phyloP scores from a whole-genome alignment of 2,329 filamentous ascomycete genomes.

The Hansfordia pulvinata region DNA sequence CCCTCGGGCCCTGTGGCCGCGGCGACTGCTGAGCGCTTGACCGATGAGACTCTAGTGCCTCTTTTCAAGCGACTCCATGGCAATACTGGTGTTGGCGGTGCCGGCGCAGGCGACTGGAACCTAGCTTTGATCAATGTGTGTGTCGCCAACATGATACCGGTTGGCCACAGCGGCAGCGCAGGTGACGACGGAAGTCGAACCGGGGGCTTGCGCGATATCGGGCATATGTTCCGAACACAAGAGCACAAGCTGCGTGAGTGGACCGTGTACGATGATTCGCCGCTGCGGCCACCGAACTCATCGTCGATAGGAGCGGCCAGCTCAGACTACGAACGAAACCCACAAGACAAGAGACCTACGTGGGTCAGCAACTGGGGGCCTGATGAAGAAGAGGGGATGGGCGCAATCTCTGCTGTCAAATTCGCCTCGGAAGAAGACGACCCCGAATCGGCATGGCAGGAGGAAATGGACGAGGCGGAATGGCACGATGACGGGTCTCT shows the following conservation, averaged over 20 bases:
- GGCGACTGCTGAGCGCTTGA: constrained; percentile 51
- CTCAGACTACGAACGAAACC: not conserved
- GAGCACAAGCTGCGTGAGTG: constrained; percentile 56
- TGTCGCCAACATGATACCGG: constrained; percentile 67
- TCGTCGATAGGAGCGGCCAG: constrained; percentile 2
- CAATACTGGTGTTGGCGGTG: constrained; percentile 51
- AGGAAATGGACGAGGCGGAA: not conserved
- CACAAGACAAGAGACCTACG: not conserved
- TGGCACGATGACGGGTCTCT: no score
- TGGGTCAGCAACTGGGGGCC: not conserved
- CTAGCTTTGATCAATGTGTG: constrained; percentile 77
- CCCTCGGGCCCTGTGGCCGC: no score
- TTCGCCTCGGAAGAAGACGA: not conserved
- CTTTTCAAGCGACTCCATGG: constrained; percentile 65
- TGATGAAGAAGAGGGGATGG: not conserved
- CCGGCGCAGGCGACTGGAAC: no score
- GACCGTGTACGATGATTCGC: constrained; percentile 33
- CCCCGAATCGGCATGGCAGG: not conserved
- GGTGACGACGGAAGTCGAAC: constrained; percentile 21
- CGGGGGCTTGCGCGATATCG: constrained; percentile 61
- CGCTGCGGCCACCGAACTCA: constrained; percentile 2
- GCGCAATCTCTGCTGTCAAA: not conserved
- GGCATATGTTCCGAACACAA: constrained; percentile 68
- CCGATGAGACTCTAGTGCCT: constrained; percentile 52
- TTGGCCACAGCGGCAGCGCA: constrained; percentile 21